These are phyloP conservation scores for Mimosa pudica DNA, from an alignment of 306 rosid genomes.

Conservation along the genomic window DNA sequence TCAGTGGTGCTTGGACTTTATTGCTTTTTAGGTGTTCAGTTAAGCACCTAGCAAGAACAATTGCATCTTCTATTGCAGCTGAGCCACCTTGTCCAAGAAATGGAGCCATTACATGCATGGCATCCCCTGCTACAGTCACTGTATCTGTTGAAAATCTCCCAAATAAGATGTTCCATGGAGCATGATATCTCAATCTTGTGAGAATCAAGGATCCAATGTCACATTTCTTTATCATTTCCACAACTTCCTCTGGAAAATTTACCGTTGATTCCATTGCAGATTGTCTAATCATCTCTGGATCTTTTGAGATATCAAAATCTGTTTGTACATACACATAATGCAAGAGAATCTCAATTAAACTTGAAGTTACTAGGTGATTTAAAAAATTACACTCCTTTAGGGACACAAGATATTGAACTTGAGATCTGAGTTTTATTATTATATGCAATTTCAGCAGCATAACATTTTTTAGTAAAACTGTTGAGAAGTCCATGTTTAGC, in stretches of 20 bases:
- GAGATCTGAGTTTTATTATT: neutral
- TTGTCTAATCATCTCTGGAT: neutral
- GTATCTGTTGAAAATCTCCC: neutral
- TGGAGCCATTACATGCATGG: neutral
- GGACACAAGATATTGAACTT: neutral
- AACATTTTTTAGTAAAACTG: neutral
- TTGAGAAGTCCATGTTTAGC: too few species aligned
- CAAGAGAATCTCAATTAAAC: neutral
- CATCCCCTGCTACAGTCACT: neutral
- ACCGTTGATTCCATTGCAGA: neutral
- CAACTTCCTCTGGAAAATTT: neutral
- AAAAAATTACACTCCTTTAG: neutral
- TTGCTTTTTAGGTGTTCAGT: neutral
- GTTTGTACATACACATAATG: neutral
- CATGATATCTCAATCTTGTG: neutral
- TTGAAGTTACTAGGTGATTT: neutral
- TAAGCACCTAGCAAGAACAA: constrained; percentile 1
- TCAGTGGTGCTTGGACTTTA: neutral
- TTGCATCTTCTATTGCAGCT: neutral
- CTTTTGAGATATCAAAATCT: neutral
- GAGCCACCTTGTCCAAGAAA: neutral
- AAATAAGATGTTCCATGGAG: neutral
- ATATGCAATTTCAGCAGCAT: neutral
- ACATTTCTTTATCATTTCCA: neutral
- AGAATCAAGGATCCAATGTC: neutral